phyloP scores from a whole-genome alignment of 148 eudicot genomes.

The Amaranthus hypochondriacus region DNA sequence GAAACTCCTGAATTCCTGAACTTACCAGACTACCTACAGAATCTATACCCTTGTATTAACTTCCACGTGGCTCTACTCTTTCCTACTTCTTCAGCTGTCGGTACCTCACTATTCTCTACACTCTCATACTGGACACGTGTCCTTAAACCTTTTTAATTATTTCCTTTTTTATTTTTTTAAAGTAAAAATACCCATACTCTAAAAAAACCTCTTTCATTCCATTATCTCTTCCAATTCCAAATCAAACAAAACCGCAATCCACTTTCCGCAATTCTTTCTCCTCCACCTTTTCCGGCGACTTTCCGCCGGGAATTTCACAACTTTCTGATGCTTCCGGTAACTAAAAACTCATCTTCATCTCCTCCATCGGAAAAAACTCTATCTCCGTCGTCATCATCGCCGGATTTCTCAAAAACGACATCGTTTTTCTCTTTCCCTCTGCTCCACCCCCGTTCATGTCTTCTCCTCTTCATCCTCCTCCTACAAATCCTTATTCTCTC shows the following conservation, averaged over 20 bases:
- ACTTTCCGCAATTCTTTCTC: not conserved
- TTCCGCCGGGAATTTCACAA: not conserved
- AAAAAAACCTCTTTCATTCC: not conserved
- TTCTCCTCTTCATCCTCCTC: slow-evolving; percentile 46
- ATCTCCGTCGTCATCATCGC: not conserved
- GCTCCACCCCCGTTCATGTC: slow-evolving; percentile 50
- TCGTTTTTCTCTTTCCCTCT: slow-evolving; percentile 18
- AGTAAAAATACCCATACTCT: not conserved
- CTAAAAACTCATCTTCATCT: slow-evolving; percentile 19
- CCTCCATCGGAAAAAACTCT: not conserved
- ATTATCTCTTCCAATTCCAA: no score
- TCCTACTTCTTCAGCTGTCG: slow-evolving; percentile 12
- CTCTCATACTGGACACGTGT: slow-evolving; percentile 7
- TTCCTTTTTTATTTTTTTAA: no score
- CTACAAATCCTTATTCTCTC: slow-evolving; percentile 46
- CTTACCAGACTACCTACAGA: not conserved
- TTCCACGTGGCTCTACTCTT: slow-evolving; percentile 5
- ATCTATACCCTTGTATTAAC: not conserved
- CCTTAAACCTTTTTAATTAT: not conserved
- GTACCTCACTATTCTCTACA: not conserved
- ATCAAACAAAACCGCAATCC: not conserved
- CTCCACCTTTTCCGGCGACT: not conserved
- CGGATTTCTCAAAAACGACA: slow-evolving; percentile 9
- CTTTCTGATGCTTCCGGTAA: slow-evolving; percentile 36
- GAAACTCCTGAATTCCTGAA: not conserved